Percentiles rank a stretch among this genome's conserved stretches.
phyloP scores from a whole-genome alignment of 139 green algal species.

The Asterochloris sp. region DNA sequence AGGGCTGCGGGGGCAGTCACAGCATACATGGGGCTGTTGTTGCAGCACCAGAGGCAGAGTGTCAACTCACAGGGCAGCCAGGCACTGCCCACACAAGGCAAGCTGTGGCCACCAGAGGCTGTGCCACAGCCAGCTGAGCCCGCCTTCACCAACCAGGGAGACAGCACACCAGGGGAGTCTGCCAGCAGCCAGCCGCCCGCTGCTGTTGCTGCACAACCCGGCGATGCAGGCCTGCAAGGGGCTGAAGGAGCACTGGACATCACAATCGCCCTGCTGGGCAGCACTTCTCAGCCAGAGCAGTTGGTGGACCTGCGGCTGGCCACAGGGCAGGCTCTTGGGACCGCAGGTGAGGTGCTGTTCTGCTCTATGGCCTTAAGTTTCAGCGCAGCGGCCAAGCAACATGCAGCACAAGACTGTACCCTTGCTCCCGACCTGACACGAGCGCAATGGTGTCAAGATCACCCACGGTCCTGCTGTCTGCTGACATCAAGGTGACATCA shows the following conservation, averaged over 20 bases:
- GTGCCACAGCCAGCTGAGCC: not conserved
- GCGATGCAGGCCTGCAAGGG: not conserved
- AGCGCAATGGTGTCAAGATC: too few relatives aligned
- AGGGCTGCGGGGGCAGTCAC: too few relatives aligned
- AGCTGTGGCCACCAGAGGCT: not conserved
- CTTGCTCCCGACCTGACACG: too few relatives aligned
- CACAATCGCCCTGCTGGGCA: conserved; percentile 25
- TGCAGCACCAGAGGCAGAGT: too few relatives aligned
- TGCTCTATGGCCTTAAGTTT: too few relatives aligned
- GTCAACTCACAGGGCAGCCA: not conserved
- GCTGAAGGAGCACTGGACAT: not conserved
- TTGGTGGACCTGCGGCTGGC: conserved; percentile 50
- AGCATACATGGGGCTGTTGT: too few relatives aligned
- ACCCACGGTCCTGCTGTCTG: too few relatives aligned
- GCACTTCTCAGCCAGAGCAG: conserved; percentile 28
- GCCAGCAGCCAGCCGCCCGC: not conserved
- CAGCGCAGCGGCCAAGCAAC: too few relatives aligned
- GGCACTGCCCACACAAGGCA: not conserved
- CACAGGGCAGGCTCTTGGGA: conserved; percentile 43
- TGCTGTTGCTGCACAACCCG: not conserved
- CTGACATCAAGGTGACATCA: too few relatives aligned
- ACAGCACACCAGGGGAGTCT: not conserved
- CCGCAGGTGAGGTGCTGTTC: conserved; percentile 23
- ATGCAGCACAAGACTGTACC: too few relatives aligned
- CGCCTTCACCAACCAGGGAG: not conserved